A percentile compares a stretch with the other conserved stretches of the same genome.
These are phyloP conservation scores for Globisporangium lucens DNA, from an alignment of 352 stramenopile genomes.

Conservation along the genomic window DNA sequence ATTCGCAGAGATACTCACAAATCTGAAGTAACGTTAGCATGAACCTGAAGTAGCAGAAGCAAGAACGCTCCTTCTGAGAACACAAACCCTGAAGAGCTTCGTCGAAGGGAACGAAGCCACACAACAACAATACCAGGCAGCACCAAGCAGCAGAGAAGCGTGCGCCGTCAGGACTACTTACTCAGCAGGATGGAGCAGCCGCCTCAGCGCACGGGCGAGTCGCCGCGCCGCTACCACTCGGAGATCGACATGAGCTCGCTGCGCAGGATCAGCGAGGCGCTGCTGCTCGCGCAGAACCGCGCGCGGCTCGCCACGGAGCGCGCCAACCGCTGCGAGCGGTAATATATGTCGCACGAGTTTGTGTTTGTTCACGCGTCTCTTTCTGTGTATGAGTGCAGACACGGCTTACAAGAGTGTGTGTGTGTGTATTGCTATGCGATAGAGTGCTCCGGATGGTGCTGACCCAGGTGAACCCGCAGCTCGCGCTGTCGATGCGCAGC, in stretches of 20 bases:
- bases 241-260: constrained; percentile 57
- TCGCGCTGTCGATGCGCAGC: constrained; percentile 14
- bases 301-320: constrained; percentile 53
- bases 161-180: background rate
- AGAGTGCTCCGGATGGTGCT: constrained; percentile 22
- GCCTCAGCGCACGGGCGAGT: constrained; percentile 12
- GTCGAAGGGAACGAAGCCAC: background rate
- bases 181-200: background rate
- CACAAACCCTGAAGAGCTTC: background rate
- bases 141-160: background rate
- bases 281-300: constrained; percentile 71
- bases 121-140: background rate
- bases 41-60: background rate
- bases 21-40: background rate
- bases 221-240: constrained; percentile 34
- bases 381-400: background rate
- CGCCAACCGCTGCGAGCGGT: constrained; percentile 66
- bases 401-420: constrained; percentile 1
- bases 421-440: constrained; percentile 6
- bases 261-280: constrained; percentile 62
- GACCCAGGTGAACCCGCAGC: constrained; percentile 17
- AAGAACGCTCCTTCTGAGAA: background rate
- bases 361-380: background rate
- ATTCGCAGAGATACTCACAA: background rate
- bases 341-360: constrained; percentile 11